phyloP scores from a whole-genome alignment of 805 yeast genomes.

The Hanseniaspora vineae region DNA sequence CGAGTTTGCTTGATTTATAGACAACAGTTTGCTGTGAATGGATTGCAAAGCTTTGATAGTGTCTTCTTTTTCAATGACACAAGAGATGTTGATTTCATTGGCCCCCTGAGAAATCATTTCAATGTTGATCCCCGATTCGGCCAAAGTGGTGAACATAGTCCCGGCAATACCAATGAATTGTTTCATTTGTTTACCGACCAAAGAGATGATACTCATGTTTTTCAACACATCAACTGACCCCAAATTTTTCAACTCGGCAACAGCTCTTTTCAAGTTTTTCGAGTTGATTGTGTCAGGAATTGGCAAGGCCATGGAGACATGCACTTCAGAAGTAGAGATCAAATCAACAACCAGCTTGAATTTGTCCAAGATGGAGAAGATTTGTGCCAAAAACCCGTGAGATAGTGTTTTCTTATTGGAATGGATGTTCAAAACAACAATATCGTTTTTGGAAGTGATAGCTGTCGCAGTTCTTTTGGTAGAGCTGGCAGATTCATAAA shows the following conservation, averaged over 20 bases:
- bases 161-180: slow-evolving; percentile 96
- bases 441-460: slow-evolving; percentile 86
- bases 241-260: slow-evolving; percentile 61
- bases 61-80: slow-evolving; percentile 78
- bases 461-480: slow-evolving; percentile 77
- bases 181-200: slow-evolving; percentile 96
- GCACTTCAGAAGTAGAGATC: slow-evolving; percentile 94
- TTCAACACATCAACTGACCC: slow-evolving; percentile 86
- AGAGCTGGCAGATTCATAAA: slow-evolving; percentile 27
- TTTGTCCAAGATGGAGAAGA: slow-evolving; percentile 75
- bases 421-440: slow-evolving; percentile 84
- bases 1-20: slow-evolving; percentile 22
- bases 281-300: slow-evolving; percentile 52
- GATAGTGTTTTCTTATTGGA: slow-evolving; percentile 86
- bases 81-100: slow-evolving; percentile 90
- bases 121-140: slow-evolving; percentile 82
- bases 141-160: slow-evolving; percentile 86
- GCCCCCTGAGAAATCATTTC: slow-evolving; percentile 99
- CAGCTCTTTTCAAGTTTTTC: slow-evolving; percentile 51
- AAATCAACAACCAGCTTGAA: slow-evolving; percentile 84
- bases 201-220: slow-evolving; percentile 79
- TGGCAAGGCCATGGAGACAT: slow-evolving; percentile 94
- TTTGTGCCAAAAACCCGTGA: slow-evolving; percentile 89
- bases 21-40: slow-evolving; percentile 66
- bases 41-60: slow-evolving; percentile 76